phyloP scores from a whole-genome alignment of 208 protist genomes.

The Jaenimonas drosophilae region DNA sequence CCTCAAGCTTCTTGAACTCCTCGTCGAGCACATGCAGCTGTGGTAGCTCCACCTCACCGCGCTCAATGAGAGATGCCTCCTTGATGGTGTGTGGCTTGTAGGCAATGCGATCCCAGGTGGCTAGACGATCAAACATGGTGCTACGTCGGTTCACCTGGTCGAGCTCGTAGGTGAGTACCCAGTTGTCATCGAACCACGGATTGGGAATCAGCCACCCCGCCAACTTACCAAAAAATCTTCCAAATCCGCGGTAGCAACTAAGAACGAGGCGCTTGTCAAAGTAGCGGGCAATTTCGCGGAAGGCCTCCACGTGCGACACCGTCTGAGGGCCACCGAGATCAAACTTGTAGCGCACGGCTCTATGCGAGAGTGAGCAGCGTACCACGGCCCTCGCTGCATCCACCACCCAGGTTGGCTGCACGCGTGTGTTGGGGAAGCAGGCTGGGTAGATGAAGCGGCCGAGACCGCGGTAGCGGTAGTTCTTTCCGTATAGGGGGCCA shows the following conservation, averaged over 20 bases:
- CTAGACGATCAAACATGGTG: constrained; percentile 81
- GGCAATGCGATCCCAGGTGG: constrained; percentile 79
- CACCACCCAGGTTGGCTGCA: constrained; percentile 90
- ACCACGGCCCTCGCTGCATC: constrained; percentile 83
- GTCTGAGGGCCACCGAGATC: constrained; percentile 88
- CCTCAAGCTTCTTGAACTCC: constrained; percentile 56
- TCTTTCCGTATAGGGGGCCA: constrained; percentile 81
- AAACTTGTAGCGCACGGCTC: constrained; percentile 86
- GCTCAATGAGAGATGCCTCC: constrained; percentile 71
- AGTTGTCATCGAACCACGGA: constrained; percentile 90
- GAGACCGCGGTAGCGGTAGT: constrained; percentile 85
- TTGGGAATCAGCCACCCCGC: constrained; percentile 69
- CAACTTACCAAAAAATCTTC: constrained; percentile 80
- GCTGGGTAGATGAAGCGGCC: constrained; percentile 86
- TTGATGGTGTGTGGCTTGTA: constrained; percentile 75
- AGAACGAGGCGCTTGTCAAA: constrained; percentile 68
- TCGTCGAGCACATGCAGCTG: constrained; percentile 74
- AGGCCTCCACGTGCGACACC: constrained; percentile 73
- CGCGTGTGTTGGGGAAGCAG: constrained; percentile 74
- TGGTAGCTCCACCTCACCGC: constrained; percentile 26
- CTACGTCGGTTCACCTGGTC: constrained; percentile 88
- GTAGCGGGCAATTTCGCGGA: constrained; percentile 57
- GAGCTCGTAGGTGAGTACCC: constrained; percentile 82
- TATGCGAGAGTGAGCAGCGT: constrained; percentile 67
- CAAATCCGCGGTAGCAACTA: constrained; percentile 76